Base-by-base conservation (phyloP, 768 basidiomycete species). In the Postia placenta region DNA sequence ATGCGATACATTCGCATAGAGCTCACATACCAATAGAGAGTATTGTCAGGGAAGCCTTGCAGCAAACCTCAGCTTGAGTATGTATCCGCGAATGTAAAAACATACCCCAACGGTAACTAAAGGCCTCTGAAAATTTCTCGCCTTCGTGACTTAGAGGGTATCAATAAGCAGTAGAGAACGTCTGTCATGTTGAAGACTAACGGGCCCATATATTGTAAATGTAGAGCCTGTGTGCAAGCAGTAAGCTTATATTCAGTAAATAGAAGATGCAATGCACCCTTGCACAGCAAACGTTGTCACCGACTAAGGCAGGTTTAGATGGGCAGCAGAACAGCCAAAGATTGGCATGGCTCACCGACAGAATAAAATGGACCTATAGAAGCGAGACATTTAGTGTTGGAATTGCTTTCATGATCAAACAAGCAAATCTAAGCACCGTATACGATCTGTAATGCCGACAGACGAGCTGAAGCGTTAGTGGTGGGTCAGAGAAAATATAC, bases 391-490 rank as follows among this genome's bases (percentile, higher is more conserved):
- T n/a, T 4, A 12, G 6, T 22, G 6, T 11, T 43, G 14, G 12
- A 41, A 23, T 5, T 20, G 17, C 9, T 43, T 7, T 7, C 9
- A 26, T 4, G 23, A 43, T 26, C 9, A n/a, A n/a, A n/a, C n/a
- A n/a, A n/a, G n/a, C n/a, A n/a, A n/a, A n/a, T n/a, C n/a, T n/a
- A n/a, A n/a, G n/a, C 19, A 43, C 42, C 42, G 42, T 43, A 25
- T 43, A 43, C 24, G 42, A 43, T 26, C 42, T 43, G 26, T 27
- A n/a, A n/a, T n/a, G n/a, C n/a, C n/a, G n/a, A n/a, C n/a, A 27
- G 4, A 23, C 4, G 15, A 33, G 7, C 30, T 33, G 9, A 33
- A 7, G 30, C 28, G 42, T 11, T 22, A 11, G 11, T 17, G 2
- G 11, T 43, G 4, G 17, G n/a, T 6, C 12, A 4, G 3, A 9